phyloP scores from a whole-genome alignment of 352 stramenopile genomes.

The Blastocystis sp. region DNA sequence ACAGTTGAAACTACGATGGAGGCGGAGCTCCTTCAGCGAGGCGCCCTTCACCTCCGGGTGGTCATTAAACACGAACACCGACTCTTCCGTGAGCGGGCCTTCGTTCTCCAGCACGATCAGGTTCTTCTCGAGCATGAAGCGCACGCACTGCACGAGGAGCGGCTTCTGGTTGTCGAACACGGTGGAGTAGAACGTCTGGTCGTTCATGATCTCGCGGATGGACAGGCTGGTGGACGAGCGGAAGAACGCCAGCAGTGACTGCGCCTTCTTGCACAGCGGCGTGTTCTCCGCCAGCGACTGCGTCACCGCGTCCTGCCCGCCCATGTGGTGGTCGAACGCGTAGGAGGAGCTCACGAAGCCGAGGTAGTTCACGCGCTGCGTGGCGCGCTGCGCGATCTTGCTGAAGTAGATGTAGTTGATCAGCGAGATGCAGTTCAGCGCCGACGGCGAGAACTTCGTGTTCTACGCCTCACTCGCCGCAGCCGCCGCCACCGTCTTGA shows the following conservation, averaged over 20 bases:
- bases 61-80: constrained; percentile 43
- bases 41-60: constrained; percentile 6
- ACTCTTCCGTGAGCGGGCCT: constrained; percentile 19
- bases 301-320: background rate
- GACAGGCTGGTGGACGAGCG: background rate
- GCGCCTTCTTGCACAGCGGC: constrained; percentile 9
- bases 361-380: constrained; percentile 50
- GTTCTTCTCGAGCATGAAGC: constrained; percentile 54
- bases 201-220: constrained; percentile 9
- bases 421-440: constrained; percentile 36
- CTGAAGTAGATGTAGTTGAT: constrained; percentile 67
- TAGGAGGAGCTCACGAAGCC: constrained; percentile 34
- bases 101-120: constrained; percentile 35
- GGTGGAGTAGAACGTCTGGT: constrained; percentile 18
- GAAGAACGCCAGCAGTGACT: background rate
- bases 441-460: constrained; percentile 54
- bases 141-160: constrained; percentile 32
- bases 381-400: constrained; percentile 56
- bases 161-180: constrained; percentile 45
- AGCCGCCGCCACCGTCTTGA: constrained; percentile 7
- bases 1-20: background rate
- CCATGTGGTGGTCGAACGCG: constrained; percentile 55
- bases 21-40: constrained; percentile 18
- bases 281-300: constrained; percentile 19
- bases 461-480: constrained; percentile 4